Base-by-base conservation (phyloP, 768 basidiomycete species). In the Coprinopsis strossmayeri region DNA sequence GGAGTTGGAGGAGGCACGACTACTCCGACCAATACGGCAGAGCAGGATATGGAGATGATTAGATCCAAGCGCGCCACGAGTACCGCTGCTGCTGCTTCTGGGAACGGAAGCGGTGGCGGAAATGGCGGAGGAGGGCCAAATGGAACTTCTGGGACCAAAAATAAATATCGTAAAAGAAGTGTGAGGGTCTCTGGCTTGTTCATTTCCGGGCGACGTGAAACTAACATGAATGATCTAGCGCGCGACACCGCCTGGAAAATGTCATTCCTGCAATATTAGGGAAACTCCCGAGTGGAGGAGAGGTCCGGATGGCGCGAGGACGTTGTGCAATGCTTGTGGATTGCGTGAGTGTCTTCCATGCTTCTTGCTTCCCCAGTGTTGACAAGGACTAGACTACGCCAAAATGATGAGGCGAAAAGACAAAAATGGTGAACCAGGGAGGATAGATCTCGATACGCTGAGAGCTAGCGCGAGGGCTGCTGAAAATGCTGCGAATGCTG, bases 271-370 rank as follows among this genome's bases (percentile, higher is more conserved):
- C 62, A 87, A 88, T 66, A 90, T 89, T 48, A 73, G 84, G 50
- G 88, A 91, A 61, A 91, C 88, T 3, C 88, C 88, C n/a, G 88
- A 91, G 63, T 91, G 88, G 88, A 67, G 88, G 46, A 77, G 87
- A 21, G 88, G 88, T 13, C 88, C 88, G 2, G 88, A 90, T 59
- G 88, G 88, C 3, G 87, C 88, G 21, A 69, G 88, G 59, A 91
- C 88, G 5, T 61, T 91, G 57, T 91, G 88, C 60, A 91, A 90
- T 61, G 88, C 88, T 35, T 91, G 88, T 65, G 88, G 88, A 26
- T 66, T 91, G 56, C 88, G 88, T 91, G 63, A 61, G 84, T 81
- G 26, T 27, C 53, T 45, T 46, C 43, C 48, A 35, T 20, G n/a
- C n/a, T 51, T 44, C 25, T 49, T 27, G 17, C 15, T 47, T 18